Conservation (phyloP, 1,284 basidiomycete species). For the Tilletia indica region DNA sequence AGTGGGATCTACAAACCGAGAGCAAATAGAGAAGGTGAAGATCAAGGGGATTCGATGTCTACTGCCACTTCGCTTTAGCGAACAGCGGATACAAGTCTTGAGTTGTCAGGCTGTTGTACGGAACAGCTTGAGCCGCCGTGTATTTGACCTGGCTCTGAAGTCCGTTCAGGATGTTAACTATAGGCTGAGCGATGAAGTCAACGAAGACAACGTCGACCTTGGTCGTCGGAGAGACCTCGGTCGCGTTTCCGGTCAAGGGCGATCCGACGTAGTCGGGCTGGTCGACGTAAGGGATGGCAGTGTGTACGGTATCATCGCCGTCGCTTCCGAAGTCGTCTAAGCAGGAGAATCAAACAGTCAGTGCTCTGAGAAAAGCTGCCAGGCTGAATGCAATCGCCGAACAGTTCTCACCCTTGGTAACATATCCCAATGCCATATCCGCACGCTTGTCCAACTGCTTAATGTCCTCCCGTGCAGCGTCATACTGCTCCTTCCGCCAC, state of each 20-base stretch:
- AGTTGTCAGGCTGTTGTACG: slow-evolving; percentile 47
- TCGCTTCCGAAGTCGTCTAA: slow-evolving; percentile 16
- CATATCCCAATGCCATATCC: slow-evolving; percentile 47
- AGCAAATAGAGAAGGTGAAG: too few relatives aligned
- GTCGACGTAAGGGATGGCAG: slow-evolving; percentile 33
- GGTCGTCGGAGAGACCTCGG: slow-evolving; percentile 22
- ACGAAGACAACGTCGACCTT: slow-evolving; percentile 30
- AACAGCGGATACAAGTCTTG: slow-evolving; percentile 48
- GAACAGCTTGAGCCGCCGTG: slow-evolving; percentile 27
- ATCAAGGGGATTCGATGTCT: too few relatives aligned
- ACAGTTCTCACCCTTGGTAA: slow-evolving; percentile 46
- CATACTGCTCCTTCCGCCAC: slow-evolving; percentile 20
- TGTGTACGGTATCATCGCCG: slow-evolving; percentile 49
- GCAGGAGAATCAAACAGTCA: too few relatives aligned
- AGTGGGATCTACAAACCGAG: too few relatives aligned
- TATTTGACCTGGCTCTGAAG: slow-evolving; percentile 31
- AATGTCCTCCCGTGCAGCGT: slow-evolving; percentile 21
- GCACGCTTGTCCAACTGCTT: slow-evolving; percentile 36
- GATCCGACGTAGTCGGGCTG: slow-evolving; percentile 52
- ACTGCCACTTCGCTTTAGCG: slow-evolving; percentile 41
- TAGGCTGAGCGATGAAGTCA: slow-evolving; percentile 17
- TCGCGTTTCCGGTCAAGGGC: slow-evolving; percentile 26
- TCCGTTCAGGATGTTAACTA: slow-evolving; percentile 34
- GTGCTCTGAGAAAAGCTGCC: background rate
- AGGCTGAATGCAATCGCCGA: background rate